Conservation (phyloP, 768 basidiomycete species). For the Pleurotus tuber-regium region DNA sequence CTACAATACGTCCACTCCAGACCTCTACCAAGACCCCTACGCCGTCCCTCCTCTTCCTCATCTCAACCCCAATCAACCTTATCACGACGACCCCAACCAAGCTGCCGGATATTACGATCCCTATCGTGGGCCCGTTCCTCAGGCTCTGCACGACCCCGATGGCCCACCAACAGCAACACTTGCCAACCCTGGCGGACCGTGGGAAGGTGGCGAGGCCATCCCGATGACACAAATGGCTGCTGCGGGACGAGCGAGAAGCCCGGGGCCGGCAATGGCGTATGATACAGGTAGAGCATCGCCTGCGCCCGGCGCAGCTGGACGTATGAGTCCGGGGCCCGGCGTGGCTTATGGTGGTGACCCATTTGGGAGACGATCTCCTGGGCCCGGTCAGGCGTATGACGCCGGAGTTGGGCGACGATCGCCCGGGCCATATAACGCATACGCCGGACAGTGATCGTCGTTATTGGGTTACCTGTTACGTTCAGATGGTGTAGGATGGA, state of each 20-base stretch:
- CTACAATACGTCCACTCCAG: slow-evolving; percentile 47
- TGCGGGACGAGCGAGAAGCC: slow-evolving; percentile 29
- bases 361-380: slow-evolving; percentile 30
- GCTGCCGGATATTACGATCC: slow-evolving; percentile 66
- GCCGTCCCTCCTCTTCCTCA: slow-evolving; percentile 83
- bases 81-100: slow-evolving; percentile 65
- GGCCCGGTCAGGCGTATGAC: slow-evolving; percentile 42
- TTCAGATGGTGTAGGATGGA: too few species aligned
- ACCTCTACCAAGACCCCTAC: slow-evolving; percentile 67
- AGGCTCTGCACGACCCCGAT: slow-evolving; percentile 49
- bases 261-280: slow-evolving; percentile 36
- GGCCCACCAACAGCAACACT: slow-evolving; percentile 16
- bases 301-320: slow-evolving; percentile 17
- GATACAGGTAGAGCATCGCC: slow-evolving; percentile 17
- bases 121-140: slow-evolving; percentile 73
- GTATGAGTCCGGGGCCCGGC: slow-evolving; percentile 19
- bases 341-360: slow-evolving; percentile 7
- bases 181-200: neutral
- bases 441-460: slow-evolving; percentile 16
- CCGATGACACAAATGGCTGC: slow-evolving; percentile 69
- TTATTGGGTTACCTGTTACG: too few species aligned
- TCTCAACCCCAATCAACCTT: slow-evolving; percentile 74
- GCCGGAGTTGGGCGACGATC: slow-evolving; percentile 28
- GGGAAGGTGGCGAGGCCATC: slow-evolving; percentile 57
- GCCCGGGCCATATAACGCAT: slow-evolving; percentile 48